These are phyloP conservation scores for Penicillium sp. DNA, from an alignment of 2,329 filamentous ascomycete genomes.

Conservation along the genomic window DNA sequence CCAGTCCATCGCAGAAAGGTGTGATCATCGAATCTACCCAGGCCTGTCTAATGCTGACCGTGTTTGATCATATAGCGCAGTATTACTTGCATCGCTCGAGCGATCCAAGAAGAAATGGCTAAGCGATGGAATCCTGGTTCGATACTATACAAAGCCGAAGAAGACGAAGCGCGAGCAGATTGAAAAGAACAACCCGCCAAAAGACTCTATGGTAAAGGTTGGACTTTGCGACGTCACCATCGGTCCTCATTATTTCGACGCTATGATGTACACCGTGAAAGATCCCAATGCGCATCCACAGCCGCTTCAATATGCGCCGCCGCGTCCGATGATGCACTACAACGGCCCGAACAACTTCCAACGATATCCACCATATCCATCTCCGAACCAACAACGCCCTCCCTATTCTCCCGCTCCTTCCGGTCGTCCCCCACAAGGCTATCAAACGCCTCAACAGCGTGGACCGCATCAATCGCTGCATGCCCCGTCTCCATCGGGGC, in stretches of 20 bases:
- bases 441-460: slow-evolving; percentile 23
- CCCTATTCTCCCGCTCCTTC: slow-evolving; percentile 26
- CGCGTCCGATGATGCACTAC: slow-evolving; percentile 43
- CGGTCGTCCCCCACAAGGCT: slow-evolving; percentile 25
- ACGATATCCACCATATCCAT: slow-evolving; percentile 41
- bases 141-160: slow-evolving; percentile 56
- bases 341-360: slow-evolving; percentile 39
- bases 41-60: slow-evolving; percentile 6
- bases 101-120: slow-evolving; percentile 57
- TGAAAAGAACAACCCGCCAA: slow-evolving; percentile 45
- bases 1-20: slow-evolving; percentile 56
- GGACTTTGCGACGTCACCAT: slow-evolving; percentile 57
- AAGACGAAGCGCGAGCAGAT: slow-evolving; percentile 50
- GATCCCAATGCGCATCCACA: slow-evolving; percentile 40
- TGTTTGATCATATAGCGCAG: slow-evolving; percentile 40
- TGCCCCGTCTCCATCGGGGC: slow-evolving; percentile 20
- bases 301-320: slow-evolving; percentile 37
- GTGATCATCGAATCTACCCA: slow-evolving; percentile 7
- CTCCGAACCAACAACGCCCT: slow-evolving; percentile 30
- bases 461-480: slow-evolving; percentile 15
- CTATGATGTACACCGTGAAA: slow-evolving; percentile 53
- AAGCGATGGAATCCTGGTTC: slow-evolving; percentile 50
- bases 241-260: slow-evolving; percentile 60
- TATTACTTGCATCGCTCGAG: slow-evolving; percentile 54
- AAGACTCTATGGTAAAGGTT: slow-evolving; percentile 51